Evolutionary conservation across 768 basidiomycete genomes (phyloP), one percentile per base, ranked within the genome.

Genomic region (Termitomyces sp.): DNA sequence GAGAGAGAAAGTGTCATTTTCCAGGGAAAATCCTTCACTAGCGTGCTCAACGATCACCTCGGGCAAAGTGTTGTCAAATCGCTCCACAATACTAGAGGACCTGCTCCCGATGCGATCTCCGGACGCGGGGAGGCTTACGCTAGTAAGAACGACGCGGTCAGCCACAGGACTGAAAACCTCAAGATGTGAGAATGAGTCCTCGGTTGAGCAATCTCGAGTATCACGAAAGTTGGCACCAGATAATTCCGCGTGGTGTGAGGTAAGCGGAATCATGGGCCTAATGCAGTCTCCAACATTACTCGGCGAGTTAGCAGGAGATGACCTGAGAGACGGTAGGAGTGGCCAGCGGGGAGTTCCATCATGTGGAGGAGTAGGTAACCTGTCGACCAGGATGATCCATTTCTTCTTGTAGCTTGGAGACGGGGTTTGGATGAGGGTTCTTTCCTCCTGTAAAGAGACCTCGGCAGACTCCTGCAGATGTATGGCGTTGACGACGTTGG

Each of bases 371-470:
- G 60, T 51, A 20, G 30, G 48, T 32, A 28, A n/a, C 12, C 24
- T 50, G 38, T 55, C n/a, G 4, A 44, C 56, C 20, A 54, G 24
- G 13, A 54, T 13, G n/a, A 61, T 3, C 53, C 33, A 54, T 24
- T 54, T 32, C 42, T 61, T 61, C 52, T 61, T 61, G 16, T 3
- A 7, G 5, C 33, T 58, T 5, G 53, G 48, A 32, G 56, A 58
- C 4, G 60, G 56, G 9, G 53, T 49, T 43, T 58, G 60, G 3
- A 54, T 26, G 6, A 61, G 56, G 9, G 60, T 61, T 10, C 4
- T 18, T 28, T 61, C 60, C 14, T 38, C 53, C 2, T 49, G 28
- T 6, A 50, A 16, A 1, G 48, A 49, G 16, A 50, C 28, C 30
- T 49, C 42, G 20, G 8, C 30, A 20, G 49, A 4, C 30, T 54